Base-by-base conservation (phyloP, 352 stramenopile species). In the Phytopythium helicoides region DNA sequence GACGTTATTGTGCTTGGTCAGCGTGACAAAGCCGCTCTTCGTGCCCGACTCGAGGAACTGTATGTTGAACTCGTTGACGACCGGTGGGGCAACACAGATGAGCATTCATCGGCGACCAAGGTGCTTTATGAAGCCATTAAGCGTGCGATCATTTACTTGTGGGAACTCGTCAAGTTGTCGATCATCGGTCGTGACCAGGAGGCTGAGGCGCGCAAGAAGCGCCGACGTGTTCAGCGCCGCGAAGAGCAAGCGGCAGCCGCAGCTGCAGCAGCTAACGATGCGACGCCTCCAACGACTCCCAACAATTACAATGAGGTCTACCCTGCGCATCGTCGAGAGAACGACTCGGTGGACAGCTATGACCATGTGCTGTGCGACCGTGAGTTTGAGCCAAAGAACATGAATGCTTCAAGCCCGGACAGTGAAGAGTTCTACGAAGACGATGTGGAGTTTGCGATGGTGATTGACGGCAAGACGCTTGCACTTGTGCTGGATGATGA, bases 391-490 rank as follows among this genome's bases (percentile, higher is more conserved):
- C 79, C 85, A 1, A 90, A 90, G 61, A 72, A 62, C 14, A 64
- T 68, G 18, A 46, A 52, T 14, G 52, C 59, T 34, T 66, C 54
- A 3, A 73, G 58, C 19, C 66, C 64, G 45, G 69, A 66, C 39
- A 69, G 66, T 33, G 80, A 76, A 14, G 79, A 89, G 31, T 84
- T 64, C 14, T 54, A 85, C 4, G 81, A 93, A 18, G 84, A 93
- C 22, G 79, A 93, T 9, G 46, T 96, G 18, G 86, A 94, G 48
- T 94, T 92, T 52, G 86, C 84, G 14, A 93, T 95, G 84, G 86
- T 95, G n/a, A 95, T 95, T 47, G 86, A 95, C 53, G 86, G 86
- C 10, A 92, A 90, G 53, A 94, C 86, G 14, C 64, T 94, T 3
- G 77, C 81, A 18, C 58, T 95, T 22, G 71, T 93, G 28, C 64